Evolutionary conservation across 257 asterid species (phyloP).

Genomic region (Solanum piurae): DNA sequence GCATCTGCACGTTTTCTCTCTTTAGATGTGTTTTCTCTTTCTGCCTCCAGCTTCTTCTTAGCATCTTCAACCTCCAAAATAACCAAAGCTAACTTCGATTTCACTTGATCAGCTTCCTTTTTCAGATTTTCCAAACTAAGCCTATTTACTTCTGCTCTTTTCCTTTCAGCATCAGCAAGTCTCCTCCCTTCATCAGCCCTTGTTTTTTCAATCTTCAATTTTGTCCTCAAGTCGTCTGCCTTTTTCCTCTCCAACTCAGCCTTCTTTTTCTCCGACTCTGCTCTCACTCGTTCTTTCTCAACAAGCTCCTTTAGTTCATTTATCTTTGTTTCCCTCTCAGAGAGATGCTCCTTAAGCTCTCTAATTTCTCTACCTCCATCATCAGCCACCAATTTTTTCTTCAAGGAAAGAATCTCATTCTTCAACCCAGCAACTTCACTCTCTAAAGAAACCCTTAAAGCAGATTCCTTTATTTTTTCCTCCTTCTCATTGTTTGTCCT

Average conservation of each 20-base stretch:
- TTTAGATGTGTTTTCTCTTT: slow-evolving; percentile 31
- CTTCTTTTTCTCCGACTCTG: slow-evolving; percentile 27
- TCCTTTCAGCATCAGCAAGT: slow-evolving; percentile 25
- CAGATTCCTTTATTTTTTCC: slow-evolving; percentile 43
- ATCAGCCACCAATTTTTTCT: slow-evolving; percentile 25
- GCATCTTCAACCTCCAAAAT: slow-evolving; percentile 40
- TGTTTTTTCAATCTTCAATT: slow-evolving; percentile 9
- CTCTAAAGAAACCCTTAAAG: slow-evolving; percentile 44
- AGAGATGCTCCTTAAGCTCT: slow-evolving; percentile 27
- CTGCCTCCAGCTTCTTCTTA: slow-evolving; percentile 39
- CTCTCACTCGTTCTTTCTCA: slow-evolving; percentile 40
- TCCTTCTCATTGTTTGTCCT: slow-evolving; percentile 36
- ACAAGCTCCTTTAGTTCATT: slow-evolving; percentile 45
- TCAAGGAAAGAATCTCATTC: slow-evolving; percentile 46
- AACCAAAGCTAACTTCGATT: slow-evolving; percentile 30
- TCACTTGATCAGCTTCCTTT: slow-evolving; percentile 35
- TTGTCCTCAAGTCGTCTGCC: slow-evolving; percentile 32
- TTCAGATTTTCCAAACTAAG: slow-evolving; percentile 34
- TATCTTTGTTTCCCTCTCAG: slow-evolving; percentile 38
- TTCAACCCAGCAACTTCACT: slow-evolving; percentile 51
- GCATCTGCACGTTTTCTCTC: slow-evolving; percentile 52
- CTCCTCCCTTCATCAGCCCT: slow-evolving; percentile 22
- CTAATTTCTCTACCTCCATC: slow-evolving; percentile 17
- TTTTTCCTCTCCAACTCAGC: slow-evolving; percentile 39
- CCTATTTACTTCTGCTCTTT: slow-evolving; percentile 42